Base-by-base conservation (phyloP, 306 rosid genomes). In the Psophocarpus tetragonolobus region DNA sequence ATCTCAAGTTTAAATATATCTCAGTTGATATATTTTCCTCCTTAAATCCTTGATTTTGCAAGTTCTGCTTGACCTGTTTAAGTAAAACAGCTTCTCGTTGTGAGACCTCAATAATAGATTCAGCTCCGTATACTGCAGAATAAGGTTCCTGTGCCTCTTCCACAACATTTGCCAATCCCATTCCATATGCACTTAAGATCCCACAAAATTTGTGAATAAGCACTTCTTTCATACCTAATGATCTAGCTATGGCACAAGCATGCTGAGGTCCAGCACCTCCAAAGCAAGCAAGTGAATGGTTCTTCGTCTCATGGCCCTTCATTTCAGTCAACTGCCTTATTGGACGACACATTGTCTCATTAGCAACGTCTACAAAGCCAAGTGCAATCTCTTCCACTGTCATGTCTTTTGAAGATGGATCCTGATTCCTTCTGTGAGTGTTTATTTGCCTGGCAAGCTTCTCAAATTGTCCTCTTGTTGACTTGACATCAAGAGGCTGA, bases 181-280 rank as follows among this genome's bases (percentile, higher is more conserved):
- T 94, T 57, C 98, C 98, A 80, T 92, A 94, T 8, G 98, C 98
- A 83, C 97, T 94, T 81, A 94, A 83, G 66, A 94, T 89, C 84
- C 98, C 98, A 74, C 98, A 94, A 71, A 89, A 90, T 67, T 90
- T 90, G 81, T 94, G 98, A 74, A 94, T 82, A 35, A 94, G 84
- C 69, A 94, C 94, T 85, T 92, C 97, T 75, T 89, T 92, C 98
- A 94, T 92, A 42, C 97, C 97, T 84, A 94, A 84, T 0, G 97
- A 89, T 81, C 97, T 90, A 75, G 98, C 97, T 79, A 94, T 94
- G 38, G 97, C 94, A 84, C 98, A 94, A 9, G 98, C 94, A 87
- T 94, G 97, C 80, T 94, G 98, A 32, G 98, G 97, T 38, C 98
- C 98, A 63, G 97, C 97, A 78, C 98, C 98, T 69, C 98, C 98